A percentile compares a stretch with the other conserved stretches of the same genome.
Evolutionary conservation across 192 early-diverging fungal species (phyloP).

Genomic region (Phycomyces blakesleeanus): DNA sequence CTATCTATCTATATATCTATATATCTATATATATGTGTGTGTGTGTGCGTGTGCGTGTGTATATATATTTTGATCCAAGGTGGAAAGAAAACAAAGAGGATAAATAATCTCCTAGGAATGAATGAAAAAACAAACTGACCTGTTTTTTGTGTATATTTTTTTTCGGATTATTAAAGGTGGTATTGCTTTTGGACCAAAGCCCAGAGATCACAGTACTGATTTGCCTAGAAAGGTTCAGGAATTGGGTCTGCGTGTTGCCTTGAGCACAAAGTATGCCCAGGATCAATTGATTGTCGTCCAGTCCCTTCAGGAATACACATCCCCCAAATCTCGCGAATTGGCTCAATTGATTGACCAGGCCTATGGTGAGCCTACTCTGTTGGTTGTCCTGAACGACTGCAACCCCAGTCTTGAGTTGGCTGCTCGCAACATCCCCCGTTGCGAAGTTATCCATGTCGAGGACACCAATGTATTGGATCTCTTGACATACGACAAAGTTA

Average conservation of each 20-base stretch:
- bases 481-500: conserved; percentile 61
- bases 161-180: conserved; percentile 47
- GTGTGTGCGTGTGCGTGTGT: background rate
- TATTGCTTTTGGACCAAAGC: conserved; percentile 86
- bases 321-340: conserved; percentile 56
- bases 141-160: conserved; percentile 5
- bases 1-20: too few species aligned
- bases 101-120: background rate
- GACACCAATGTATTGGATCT: conserved; percentile 68
- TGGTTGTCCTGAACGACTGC: conserved; percentile 34
- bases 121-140: too few species aligned
- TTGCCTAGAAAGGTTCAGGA: conserved; percentile 86
- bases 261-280: conserved; percentile 87
- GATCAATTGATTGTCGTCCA: conserved; percentile 88
- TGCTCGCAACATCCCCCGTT: conserved; percentile 56
- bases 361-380: conserved; percentile 42
- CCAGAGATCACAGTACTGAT: conserved; percentile 77
- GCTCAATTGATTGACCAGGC: conserved; percentile 31
- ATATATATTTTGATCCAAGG: background rate
- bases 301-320: conserved; percentile 44
- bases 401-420: conserved; percentile 55
- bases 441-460: conserved; percentile 55
- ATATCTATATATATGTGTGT: too few species aligned
- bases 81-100: too few species aligned
- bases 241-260: conserved; percentile 74